Evolutionary conservation across 2,329 filamentous ascomycete species (phyloP).

Genomic region (Didymosphaeria variabile): DNA sequence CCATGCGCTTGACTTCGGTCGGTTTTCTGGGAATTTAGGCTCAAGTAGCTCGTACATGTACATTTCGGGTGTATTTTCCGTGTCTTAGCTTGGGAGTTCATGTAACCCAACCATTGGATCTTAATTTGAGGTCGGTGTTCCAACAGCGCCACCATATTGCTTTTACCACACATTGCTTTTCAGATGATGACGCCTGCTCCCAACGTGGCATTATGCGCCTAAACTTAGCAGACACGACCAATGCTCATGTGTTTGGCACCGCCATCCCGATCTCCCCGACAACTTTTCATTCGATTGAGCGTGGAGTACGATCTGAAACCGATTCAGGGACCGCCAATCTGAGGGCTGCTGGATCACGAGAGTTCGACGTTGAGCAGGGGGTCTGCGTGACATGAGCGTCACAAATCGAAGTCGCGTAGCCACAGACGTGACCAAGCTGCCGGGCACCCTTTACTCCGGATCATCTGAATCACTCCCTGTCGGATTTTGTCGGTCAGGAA

Average conservation of each 20-base stretch:
- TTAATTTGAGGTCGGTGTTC: neutral
- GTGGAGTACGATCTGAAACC: neutral
- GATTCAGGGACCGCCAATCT: neutral
- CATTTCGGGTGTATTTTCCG: neutral
- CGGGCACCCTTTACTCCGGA: neutral
- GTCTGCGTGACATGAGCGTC: neutral
- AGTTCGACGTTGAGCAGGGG: neutral
- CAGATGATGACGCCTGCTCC: neutral
- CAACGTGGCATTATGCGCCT: neutral
- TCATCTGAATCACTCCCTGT: neutral
- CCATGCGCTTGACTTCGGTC: neutral
- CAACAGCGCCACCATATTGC: constrained; percentile 1
- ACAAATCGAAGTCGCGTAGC: neutral
- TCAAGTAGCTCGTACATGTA: neutral
- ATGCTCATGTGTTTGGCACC: neutral
- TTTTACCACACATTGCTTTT: neutral
- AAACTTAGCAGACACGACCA: neutral
- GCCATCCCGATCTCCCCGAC: neutral
- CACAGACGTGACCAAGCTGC: neutral
- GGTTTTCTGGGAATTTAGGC: neutral
- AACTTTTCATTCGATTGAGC: neutral
- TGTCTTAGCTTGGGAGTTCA: neutral
- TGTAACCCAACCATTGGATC: neutral
- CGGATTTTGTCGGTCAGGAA: neutral
- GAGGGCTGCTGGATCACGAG: neutral